Evolutionary conservation across 495 filamentous ascomycete genomes (phyloP).

Genomic region (Daldinia bambusicola): DNA sequence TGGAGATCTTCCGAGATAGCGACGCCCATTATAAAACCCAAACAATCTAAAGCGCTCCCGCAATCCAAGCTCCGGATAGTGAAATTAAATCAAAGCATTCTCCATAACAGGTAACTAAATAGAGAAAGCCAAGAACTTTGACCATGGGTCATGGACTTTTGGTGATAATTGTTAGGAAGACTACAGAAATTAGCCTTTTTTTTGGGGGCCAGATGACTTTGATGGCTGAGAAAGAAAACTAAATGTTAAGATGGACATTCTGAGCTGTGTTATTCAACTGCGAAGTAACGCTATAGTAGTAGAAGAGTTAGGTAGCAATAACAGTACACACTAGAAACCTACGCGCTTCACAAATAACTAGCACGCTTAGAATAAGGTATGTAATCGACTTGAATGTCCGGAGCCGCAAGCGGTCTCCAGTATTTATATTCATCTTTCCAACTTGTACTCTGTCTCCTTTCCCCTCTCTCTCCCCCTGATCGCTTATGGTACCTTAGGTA

Average conservation of each 20-base stretch:
- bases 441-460: conserved; percentile 6
- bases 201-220: too few relatives aligned
- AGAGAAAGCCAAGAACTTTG: neutral
- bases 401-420: conserved; percentile 19
- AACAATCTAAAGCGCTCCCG: neutral
- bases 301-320: neutral
- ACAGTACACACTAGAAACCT: neutral
- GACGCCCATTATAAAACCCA: neutral
- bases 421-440: conserved; percentile 35
- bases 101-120: neutral
- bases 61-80: conserved; percentile 1
- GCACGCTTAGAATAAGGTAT: conserved; percentile 1
- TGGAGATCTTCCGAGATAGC: neutral
- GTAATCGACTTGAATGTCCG: neutral
- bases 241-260: too few relatives aligned
- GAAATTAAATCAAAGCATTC: neutral
- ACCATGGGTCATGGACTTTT: neutral
- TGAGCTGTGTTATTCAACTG: neutral
- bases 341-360: conserved; percentile 1
- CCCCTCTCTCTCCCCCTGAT: neutral
- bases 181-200: too few relatives aligned
- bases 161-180: neutral
- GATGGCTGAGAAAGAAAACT: too few relatives aligned
- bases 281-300: neutral
- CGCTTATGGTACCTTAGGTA: neutral